Conservation (phyloP, 1,139 yeast genomes). For the Sugiyamaella paludigena region DNA sequence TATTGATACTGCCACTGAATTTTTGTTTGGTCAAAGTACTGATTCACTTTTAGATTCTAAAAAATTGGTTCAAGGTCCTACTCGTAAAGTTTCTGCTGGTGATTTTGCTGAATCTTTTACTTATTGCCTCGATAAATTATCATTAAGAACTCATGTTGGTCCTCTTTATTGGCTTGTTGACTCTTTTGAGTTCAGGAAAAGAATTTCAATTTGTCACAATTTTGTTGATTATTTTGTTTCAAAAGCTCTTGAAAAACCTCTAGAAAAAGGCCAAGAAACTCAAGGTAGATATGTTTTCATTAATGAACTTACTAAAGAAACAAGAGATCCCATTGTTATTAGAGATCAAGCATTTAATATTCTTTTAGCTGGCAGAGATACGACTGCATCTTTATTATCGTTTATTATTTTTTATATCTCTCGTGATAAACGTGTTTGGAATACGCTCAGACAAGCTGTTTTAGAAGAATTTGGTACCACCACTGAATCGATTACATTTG, state of each 20-base stretch:
- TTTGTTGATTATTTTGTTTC: conserved; percentile 37
- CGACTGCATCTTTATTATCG: conserved; percentile 51
- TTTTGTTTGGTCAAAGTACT: conserved; percentile 54
- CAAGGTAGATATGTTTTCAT: conserved; percentile 29
- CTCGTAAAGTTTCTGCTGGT: conserved; percentile 25
- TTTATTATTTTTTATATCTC: conserved; percentile 48
- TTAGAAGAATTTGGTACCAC: conserved; percentile 30
- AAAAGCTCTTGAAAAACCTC: conserved; percentile 27
- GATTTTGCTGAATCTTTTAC: conserved; percentile 50
- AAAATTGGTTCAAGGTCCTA: conserved; percentile 24
- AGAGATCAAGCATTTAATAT: conserved; percentile 52
- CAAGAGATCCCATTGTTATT: conserved; percentile 47
- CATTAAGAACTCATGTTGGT: conserved; percentile 15
- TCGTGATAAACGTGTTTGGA: conserved; percentile 43
- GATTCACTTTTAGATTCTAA: conserved; percentile 22
- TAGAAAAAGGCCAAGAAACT: conserved; percentile 23
- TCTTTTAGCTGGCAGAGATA: conserved; percentile 53
- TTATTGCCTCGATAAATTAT: conserved; percentile 37
- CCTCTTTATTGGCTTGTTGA: conserved; percentile 41
- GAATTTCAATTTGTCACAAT: conserved; percentile 28
- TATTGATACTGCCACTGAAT: conserved; percentile 58
- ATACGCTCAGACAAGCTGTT: conserved; percentile 29
- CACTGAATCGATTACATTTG: conserved; percentile 41
- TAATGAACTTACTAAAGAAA: conserved; percentile 49
- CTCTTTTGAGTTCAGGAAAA: conserved; percentile 37